Evolutionary conservation across 2,329 filamentous ascomycete species (phyloP), one percentile per base, ranked within the genome.

Genomic region (Penicillium freii): DNA sequence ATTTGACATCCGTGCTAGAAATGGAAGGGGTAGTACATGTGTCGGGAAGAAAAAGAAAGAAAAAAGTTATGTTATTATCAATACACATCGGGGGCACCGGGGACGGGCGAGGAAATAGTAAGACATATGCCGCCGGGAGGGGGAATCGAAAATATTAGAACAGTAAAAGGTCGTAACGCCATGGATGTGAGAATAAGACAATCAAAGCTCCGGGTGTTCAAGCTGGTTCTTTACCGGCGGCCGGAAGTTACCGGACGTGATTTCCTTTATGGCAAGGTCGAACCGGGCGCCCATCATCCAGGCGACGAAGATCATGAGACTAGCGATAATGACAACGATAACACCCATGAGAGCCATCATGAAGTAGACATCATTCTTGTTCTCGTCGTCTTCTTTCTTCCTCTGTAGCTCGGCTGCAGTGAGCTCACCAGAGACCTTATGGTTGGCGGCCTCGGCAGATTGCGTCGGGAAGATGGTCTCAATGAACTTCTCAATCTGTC

Each of bases 1-100:
- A 96, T 96, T 96, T 96, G 92, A 97, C 92, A 96, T 96, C 90
- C 89, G 90, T 96, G 92, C 92, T 93, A 33, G 36, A n/a, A n/a
- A 25, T 13, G 1, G 15, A 45, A 46, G 38, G 39, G 25, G 50
- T 27, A 36, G 55, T 45, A 10, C 19, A 10, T 17, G 31, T 29
- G 10, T 45, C 29, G 27, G 38, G 11, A 15, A 33, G 31, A 33
- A 38, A 53, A 49, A 38, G 36, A 54, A 9, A 34, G 47, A 63
- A 64, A 56, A 58, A 55, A 50, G 64, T 59, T 62, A 56, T 63
- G 69, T 61, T 68, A 68, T 66, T 70, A 72, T 72, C 67, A 70
- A 68, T 68, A 71, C 61, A 64, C 62, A 68, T 67, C 62, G 63
- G 46, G 60, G 66, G 62, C 62, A 65, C 59, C 61, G 60, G 58